Evolutionary conservation across 192 early-diverging fungal species (phyloP).

Genomic region (Linnemannia elongata): DNA sequence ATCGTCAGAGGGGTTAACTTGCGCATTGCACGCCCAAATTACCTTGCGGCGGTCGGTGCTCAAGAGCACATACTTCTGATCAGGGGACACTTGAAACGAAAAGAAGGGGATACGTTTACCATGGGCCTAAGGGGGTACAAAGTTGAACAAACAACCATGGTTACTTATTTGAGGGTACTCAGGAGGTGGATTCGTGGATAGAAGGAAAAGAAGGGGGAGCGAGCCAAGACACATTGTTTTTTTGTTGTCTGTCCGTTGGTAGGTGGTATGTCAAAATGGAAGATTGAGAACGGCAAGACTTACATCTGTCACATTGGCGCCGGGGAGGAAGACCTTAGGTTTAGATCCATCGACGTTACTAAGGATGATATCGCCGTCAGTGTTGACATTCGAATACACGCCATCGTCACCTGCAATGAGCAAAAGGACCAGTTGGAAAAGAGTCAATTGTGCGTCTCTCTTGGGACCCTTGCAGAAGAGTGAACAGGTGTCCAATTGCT

Average conservation of each 20-base stretch:
- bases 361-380: slow-evolving; percentile 47
- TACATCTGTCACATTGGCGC: slow-evolving; percentile 50
- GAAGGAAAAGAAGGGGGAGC: not conserved
- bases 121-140: slow-evolving; percentile 9
- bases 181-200: not conserved
- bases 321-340: slow-evolving; percentile 46
- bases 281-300: slow-evolving; percentile 1
- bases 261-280: not conserved
- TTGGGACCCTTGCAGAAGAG: not conserved
- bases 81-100: slow-evolving; percentile 78
- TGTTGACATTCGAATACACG: slow-evolving; percentile 41
- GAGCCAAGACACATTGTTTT: not conserved
- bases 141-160: not conserved
- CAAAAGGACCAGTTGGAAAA: not conserved
- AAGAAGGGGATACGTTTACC: slow-evolving; percentile 55
- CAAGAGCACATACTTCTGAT: slow-evolving; percentile 84
- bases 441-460: not conserved
- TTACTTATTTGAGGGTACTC: not conserved
- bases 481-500: not conserved
- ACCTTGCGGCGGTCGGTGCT: slow-evolving; percentile 74
- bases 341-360: slow-evolving; percentile 44
- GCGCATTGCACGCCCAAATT: slow-evolving; percentile 1
- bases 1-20: not conserved
- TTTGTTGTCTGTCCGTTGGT: not conserved
- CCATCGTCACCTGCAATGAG: slow-evolving; percentile 37